Evolutionary conservation across 192 early-diverging fungal species (phyloP), one percentile per base, ranked within the genome.

Genomic region (Coemansia sp.): DNA sequence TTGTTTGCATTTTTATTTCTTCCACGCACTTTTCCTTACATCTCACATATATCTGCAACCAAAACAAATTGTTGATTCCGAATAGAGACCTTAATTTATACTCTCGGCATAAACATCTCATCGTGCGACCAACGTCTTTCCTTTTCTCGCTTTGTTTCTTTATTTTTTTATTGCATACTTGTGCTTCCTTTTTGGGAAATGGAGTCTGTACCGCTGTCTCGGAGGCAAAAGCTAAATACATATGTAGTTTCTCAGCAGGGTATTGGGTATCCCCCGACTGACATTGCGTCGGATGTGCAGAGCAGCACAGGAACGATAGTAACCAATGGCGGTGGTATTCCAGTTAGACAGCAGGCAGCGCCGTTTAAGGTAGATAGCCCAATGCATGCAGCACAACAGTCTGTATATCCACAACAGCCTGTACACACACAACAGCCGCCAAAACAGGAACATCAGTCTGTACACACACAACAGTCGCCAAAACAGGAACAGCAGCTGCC

Each of bases 151-250:
- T n/a, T 5, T 45, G 14, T 45, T 45, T 15, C 5, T 45, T 45
- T 45, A 4, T n/a, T 9, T n/a, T 43, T 45, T n/a, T 45, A 15
- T 45, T 45, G 41, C 41, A n/a, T n/a, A 15, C 9, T 45, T 45
- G 11, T 41, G 35, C 24, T 54, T 54, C 27, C 25, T 54, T 19
- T 52, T 52, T 19, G 32, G 32, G 4, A 24, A 21, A 55, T 55
- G 53, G 53, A 55, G 29, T 25, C 53, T 29, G 53, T 55, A n/a
- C 53, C 53, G 7, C 53, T 55, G 24, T 55, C 53, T 55, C 24
- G 53, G n/a, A 29, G 29, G 25, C 53, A 55, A 55, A 55, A 15
- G 29, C 53, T 29, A 25, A 55, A 55, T 2, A 8, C 29, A 4
- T 17, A 55, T 22, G 12, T 29, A 17, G 14, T 12, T 27, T 25